These are phyloP conservation scores for Coemansia sp. DNA, from an alignment of 192 early-diverging fungal genomes.

Conservation along the genomic window DNA sequence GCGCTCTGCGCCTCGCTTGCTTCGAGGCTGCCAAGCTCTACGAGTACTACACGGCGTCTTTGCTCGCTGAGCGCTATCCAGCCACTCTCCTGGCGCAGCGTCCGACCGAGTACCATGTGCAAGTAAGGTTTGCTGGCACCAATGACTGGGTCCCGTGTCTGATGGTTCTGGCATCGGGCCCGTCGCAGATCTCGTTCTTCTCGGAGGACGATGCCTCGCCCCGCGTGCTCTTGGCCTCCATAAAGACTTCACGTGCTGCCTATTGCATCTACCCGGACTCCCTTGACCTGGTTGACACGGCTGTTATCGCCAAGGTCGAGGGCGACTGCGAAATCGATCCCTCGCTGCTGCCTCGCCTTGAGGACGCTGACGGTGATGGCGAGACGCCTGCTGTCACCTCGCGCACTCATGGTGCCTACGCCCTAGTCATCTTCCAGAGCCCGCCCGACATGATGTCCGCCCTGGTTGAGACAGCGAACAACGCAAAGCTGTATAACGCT, in stretches of 20 bases:
- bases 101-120: conserved; percentile 31
- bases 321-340: conserved; percentile 55
- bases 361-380: conserved; percentile 41
- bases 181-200: conserved; percentile 29
- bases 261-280: conserved; percentile 57
- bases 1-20: conserved; percentile 69
- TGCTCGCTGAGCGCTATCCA: conserved; percentile 45
- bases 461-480: conserved; percentile 31
- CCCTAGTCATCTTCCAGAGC: conserved; percentile 51
- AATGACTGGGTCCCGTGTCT: conserved; percentile 57
- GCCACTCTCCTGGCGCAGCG: conserved; percentile 20
- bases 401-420: conserved; percentile 50
- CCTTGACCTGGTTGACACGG: conserved; percentile 49
- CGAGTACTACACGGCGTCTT: conserved; percentile 68
- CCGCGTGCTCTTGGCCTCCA: conserved; percentile 33
- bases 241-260: conserved; percentile 33
- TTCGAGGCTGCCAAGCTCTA: conserved; percentile 74
- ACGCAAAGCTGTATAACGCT: conserved; percentile 38
- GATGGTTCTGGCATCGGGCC: conserved; percentile 32
- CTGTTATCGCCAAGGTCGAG: conserved; percentile 56
- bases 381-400: conserved; percentile 22
- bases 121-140: conserved; percentile 53
- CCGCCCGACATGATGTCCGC: conserved; percentile 46
- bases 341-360: conserved; percentile 47
- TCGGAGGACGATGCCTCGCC: conserved; percentile 19